Evolutionary conservation across 139 green algal species (phyloP).

Genomic region (Desmodesmus armatus): DNA sequence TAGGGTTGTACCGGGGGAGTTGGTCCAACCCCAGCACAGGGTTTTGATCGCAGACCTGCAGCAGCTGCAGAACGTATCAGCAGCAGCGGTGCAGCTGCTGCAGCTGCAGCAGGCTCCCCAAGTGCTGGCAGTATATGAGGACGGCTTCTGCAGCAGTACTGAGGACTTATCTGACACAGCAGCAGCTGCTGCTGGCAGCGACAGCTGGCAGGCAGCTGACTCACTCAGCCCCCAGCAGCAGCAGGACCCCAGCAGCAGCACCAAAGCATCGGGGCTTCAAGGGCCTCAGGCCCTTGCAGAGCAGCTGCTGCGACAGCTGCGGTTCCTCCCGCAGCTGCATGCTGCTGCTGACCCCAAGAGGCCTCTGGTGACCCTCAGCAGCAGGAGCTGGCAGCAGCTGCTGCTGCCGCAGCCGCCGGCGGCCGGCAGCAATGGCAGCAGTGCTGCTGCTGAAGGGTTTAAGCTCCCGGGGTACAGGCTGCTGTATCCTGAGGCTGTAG

Average conservation of each 20-base stretch:
- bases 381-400: conserved; percentile 17
- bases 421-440: not conserved
- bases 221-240: no score
- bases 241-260: conserved; percentile 20
- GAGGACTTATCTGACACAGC: not conserved
- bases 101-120: conserved; percentile 10
- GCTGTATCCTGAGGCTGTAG: not conserved
- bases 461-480: not conserved
- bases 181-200: not conserved
- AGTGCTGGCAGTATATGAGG: conserved; percentile 19
- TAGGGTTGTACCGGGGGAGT: conserved; percentile 21
- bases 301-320: conserved; percentile 24
- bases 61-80: conserved; percentile 1
- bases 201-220: not conserved
- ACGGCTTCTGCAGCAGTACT: conserved; percentile 12
- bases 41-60: conserved; percentile 20
- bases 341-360: conserved; percentile 6
- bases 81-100: conserved; percentile 11
- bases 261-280: not conserved
- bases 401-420: conserved; percentile 20
- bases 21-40: not conserved
- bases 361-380: conserved; percentile 10
- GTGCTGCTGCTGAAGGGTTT: not conserved
- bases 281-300: not conserved
- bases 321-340: conserved; percentile 17